Percentiles rank a stretch among this genome's conserved stretches.
Conservation (phyloP, 163 green algal genomes). For the Prototheca cutis region DNA sequence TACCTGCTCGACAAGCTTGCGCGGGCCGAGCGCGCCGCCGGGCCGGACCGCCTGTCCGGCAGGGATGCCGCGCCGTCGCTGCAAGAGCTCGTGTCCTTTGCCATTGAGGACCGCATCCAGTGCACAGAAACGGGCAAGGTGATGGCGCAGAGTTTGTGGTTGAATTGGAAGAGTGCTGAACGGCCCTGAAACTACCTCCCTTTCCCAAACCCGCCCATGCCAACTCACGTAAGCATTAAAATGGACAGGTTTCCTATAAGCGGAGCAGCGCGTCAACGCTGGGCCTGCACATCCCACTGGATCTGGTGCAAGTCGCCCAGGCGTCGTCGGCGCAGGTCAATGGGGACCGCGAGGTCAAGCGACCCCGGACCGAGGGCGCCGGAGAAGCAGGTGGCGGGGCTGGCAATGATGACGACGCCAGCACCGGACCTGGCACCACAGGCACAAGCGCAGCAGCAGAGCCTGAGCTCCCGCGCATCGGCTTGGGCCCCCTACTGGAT, state of each 20-base stretch:
- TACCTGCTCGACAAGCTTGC: conserved; percentile 78
- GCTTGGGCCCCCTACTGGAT: conserved; percentile 75
- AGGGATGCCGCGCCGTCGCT: conserved; percentile 6
- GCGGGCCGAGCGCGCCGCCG: conserved; percentile 40
- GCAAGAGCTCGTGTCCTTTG: conserved; percentile 55
- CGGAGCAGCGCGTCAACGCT: conserved; percentile 16
- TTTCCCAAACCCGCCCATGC: too few relatives aligned
- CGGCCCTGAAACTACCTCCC: too few relatives aligned
- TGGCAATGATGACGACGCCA: background rate
- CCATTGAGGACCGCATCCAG: conserved; percentile 68
- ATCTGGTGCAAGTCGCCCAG: too few relatives aligned
- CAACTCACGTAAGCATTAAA: too few relatives aligned
- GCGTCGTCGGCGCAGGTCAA: too few relatives aligned
- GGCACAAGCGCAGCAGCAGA: conserved; percentile 8
- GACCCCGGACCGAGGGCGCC: conserved; percentile 14
- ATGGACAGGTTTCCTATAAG: too few relatives aligned
- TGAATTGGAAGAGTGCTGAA: too few relatives aligned
- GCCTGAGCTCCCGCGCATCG: conserved; percentile 54
- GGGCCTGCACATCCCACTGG: conserved; percentile 72
- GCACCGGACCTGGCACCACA: background rate
- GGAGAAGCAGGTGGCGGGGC: background rate
- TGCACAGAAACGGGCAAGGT: conserved; percentile 64
- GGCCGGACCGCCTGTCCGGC: conserved; percentile 26
- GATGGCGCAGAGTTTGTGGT: too few relatives aligned
- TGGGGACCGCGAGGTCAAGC: too few relatives aligned